Conservation (phyloP, 75 land plant genomes). For the Selaginella tamariscina region DNA sequence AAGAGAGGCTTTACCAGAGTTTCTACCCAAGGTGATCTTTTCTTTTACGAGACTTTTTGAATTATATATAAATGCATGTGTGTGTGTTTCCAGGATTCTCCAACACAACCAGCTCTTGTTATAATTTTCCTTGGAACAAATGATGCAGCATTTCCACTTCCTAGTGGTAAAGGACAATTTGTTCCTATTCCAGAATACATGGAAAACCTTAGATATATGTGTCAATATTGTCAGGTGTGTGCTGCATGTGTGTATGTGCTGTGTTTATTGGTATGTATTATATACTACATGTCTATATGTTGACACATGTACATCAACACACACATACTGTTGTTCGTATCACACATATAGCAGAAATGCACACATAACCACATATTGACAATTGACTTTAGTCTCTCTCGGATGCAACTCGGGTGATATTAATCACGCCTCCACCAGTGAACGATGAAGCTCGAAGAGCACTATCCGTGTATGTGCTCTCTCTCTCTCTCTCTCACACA, state of each 20-base stretch:
- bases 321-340: neutral
- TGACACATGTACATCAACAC: neutral
- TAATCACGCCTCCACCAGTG: conserved; percentile 81
- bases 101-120: conserved; percentile 69
- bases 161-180: conserved; percentile 88
- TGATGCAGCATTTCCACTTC: conserved; percentile 75
- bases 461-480: conserved; percentile 28
- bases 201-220: conserved; percentile 61
- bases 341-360: neutral
- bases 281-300: neutral
- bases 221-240: conserved; percentile 54
- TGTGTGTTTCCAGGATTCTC: conserved; percentile 37
- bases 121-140: conserved; percentile 95
- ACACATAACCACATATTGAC: neutral
- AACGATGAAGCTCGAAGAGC: conserved; percentile 46
- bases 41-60: too few species aligned
- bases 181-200: conserved; percentile 81
- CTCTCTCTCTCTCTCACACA: too few species aligned
- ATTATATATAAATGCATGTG: neutral
- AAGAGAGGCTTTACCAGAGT: conserved; percentile 44
- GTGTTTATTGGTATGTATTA: neutral
- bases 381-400: neutral
- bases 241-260: neutral
- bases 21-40: conserved; percentile 76
- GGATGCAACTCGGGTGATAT: conserved; percentile 47